Percentiles rank a stretch among this genome's conserved stretches.
phyloP scores from a whole-genome alignment of 768 basidiomycete genomes.

The Agrocybe praecox region DNA sequence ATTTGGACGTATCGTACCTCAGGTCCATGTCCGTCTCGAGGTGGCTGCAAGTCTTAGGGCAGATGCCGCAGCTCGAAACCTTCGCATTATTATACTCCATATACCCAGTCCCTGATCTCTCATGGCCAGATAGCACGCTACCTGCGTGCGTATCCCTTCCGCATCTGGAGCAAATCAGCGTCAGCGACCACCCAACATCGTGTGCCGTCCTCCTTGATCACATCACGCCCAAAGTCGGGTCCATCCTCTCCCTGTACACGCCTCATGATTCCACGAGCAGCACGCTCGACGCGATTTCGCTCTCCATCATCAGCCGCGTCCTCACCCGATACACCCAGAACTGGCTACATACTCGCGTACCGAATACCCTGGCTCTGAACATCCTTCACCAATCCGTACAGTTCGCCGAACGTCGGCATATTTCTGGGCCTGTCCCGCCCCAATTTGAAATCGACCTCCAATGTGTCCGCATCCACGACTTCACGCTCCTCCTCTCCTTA shows the following conservation, averaged over 20 bases:
- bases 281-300: not conserved
- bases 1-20: not conserved
- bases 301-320: not conserved
- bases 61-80: not conserved
- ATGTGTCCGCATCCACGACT: not conserved
- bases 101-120: not conserved
- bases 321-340: not conserved
- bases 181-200: not conserved
- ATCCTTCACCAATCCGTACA: not conserved
- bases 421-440: not conserved
- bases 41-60: not conserved
- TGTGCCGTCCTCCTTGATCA: not conserved
- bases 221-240: not conserved
- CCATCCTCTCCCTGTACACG: not conserved
- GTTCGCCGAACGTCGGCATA: not conserved
- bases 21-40: not conserved
- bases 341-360: not conserved
- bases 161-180: not conserved
- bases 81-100: not conserved
- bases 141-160: not conserved
- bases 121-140: not conserved
- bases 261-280: not conserved
- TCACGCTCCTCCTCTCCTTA: not conserved
- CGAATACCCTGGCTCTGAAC: not conserved
- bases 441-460: not conserved